Evolutionary conservation across 768 basidiomycete species (phyloP).

Genomic region (Tylopilus vinaceipallidus): DNA sequence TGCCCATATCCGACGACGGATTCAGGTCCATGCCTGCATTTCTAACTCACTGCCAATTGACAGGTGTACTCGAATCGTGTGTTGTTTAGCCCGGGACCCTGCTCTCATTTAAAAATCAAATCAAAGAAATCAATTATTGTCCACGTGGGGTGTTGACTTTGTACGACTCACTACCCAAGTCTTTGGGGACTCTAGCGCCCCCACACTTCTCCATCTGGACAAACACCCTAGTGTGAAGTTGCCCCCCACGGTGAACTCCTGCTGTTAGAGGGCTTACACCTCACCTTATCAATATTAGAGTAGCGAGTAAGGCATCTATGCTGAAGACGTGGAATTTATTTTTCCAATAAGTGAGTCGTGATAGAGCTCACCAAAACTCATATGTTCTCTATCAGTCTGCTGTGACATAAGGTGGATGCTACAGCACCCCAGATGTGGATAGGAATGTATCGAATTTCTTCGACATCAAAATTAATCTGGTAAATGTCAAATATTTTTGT

Average conservation of each 20-base stretch:
- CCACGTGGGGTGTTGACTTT: no score
- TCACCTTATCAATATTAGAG: conserved; percentile 69
- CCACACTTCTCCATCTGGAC: no score
- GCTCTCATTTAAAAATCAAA: no score
- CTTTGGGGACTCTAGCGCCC: no score
- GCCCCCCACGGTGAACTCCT: no score
- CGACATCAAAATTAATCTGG: not conserved
- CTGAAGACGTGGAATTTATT: conserved; percentile 77
- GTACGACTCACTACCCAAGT: no score
- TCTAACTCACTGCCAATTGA: not conserved
- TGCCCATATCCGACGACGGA: conserved; percentile 87
- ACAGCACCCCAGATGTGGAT: not conserved
- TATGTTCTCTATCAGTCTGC: not conserved
- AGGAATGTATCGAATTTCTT: not conserved
- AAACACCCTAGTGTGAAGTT: no score
- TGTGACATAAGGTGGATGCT: not conserved
- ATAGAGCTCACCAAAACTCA: not conserved
- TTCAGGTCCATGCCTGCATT: conserved; percentile 31
- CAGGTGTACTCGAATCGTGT: not conserved
- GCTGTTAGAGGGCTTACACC: conserved; percentile 79
- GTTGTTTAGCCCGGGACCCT: conserved; percentile 52
- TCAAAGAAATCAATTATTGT: no score
- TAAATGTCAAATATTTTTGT: no score
- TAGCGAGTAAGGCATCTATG: conserved; percentile 71
- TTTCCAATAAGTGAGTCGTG: conserved; percentile 73